These are phyloP conservation scores for Oryza officinalis DNA, from an alignment of 176 grass and related monocot species.

Conservation along the genomic window DNA sequence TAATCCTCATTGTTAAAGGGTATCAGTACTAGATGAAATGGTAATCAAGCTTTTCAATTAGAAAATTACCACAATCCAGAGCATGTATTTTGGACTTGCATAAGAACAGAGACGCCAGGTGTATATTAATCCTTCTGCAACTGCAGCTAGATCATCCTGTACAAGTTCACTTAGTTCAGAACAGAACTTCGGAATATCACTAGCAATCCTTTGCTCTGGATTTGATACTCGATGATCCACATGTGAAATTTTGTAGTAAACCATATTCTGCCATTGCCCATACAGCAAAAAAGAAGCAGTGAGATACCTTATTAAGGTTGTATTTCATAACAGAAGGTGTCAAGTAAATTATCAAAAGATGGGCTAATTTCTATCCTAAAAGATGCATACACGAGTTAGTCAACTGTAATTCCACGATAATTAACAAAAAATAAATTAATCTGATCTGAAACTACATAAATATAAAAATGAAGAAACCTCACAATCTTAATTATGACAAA, in stretches of 20 bases:
- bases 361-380: not conserved
- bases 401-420: constrained; percentile 22
- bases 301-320: constrained; percentile 25
- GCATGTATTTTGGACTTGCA: constrained; percentile 95
- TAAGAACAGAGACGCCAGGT: constrained; percentile 98
- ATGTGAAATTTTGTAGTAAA: constrained; percentile 98
- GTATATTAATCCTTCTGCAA: constrained; percentile 93
- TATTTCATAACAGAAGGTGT: constrained; percentile 1
- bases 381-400: constrained; percentile 28
- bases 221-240: constrained; percentile 89
- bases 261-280: constrained; percentile 76
- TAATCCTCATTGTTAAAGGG: not conserved
- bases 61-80: constrained; percentile 92
- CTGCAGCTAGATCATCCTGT: constrained; percentile 90
- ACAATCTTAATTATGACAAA: constrained; percentile 5
- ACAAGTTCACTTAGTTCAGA: constrained; percentile 96
- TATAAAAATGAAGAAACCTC: constrained; percentile 27
- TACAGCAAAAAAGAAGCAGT: constrained; percentile 25
- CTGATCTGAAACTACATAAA: not conserved
- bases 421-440: not conserved
- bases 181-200: constrained; percentile 95
- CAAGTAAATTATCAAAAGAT: constrained; percentile 24
- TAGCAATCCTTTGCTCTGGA: constrained; percentile 95
- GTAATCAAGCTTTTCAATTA: constrained; percentile 2
- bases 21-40: constrained; percentile 27